These are phyloP conservation scores for Lasiosphaeriaceae sp. DNA, from an alignment of 495 filamentous ascomycete genomes.

Conservation along the genomic window DNA sequence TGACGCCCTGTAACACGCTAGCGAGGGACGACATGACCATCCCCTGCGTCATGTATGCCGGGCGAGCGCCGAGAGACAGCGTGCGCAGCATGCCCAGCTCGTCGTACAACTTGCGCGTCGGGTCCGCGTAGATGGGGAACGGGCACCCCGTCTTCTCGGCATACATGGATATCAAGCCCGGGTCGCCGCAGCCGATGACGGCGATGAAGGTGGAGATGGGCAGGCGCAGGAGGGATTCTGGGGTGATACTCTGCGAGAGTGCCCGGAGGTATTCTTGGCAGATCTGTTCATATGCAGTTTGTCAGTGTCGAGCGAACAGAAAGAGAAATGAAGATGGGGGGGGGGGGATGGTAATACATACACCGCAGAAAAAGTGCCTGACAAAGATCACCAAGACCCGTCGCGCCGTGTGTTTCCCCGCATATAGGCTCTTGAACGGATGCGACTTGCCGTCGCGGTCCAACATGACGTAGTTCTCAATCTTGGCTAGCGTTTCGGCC, in stretches of 20 bases:
- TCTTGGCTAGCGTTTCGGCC: slow-evolving; percentile 40
- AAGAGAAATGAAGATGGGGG: neutral
- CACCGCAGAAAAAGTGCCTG: slow-evolving; percentile 87
- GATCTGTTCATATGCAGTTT: slow-evolving; percentile 39
- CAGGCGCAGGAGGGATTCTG: slow-evolving; percentile 51
- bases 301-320: neutral
- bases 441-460: slow-evolving; percentile 58
- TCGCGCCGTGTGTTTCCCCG: slow-evolving; percentile 46
- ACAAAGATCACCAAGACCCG: slow-evolving; percentile 76
- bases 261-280: slow-evolving; percentile 70
- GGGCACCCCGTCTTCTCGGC: slow-evolving; percentile 56
- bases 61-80: slow-evolving; percentile 56
- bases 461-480: slow-evolving; percentile 57
- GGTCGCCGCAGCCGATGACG: slow-evolving; percentile 77
- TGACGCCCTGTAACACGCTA: slow-evolving; percentile 55
- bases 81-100: slow-evolving; percentile 68
- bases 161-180: slow-evolving; percentile 68
- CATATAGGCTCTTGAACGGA: slow-evolving; percentile 67
- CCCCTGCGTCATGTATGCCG: slow-evolving; percentile 61
- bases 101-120: slow-evolving; percentile 63
- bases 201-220: slow-evolving; percentile 59
- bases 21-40: slow-evolving; percentile 41
- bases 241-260: slow-evolving; percentile 57
- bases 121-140: slow-evolving; percentile 82
- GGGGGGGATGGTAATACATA: slow-evolving; percentile 39